Percentiles rank a stretch among this genome's conserved stretches.
These are phyloP conservation scores for Hypoxylon cercidicola DNA, from an alignment of 495 filamentous ascomycete species.

Conservation along the genomic window DNA sequence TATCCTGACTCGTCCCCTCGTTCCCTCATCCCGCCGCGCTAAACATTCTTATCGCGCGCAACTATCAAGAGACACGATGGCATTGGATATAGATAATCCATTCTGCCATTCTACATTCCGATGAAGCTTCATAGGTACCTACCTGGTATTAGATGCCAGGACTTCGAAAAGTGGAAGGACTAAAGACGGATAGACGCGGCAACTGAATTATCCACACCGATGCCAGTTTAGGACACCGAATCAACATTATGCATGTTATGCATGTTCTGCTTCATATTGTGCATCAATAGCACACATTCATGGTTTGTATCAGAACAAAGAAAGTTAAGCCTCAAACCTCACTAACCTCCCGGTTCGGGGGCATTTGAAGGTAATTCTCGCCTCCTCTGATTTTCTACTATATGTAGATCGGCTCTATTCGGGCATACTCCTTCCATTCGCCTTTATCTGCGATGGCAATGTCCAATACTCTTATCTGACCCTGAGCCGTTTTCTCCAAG, in stretches of 20 bases:
- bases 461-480: neutral
- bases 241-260: neutral
- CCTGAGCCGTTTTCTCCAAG: constrained; percentile 23
- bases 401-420: too few relatives aligned
- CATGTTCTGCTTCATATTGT: neutral
- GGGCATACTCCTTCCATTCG: neutral
- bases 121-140: neutral
- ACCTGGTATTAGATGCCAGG: neutral
- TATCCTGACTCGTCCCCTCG: constrained; percentile 12
- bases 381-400: too few relatives aligned
- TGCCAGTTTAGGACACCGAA: constrained; percentile 31
- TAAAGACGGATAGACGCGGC: constrained; percentile 26
- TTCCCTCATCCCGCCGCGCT: constrained; percentile 1
- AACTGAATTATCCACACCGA: constrained; percentile 21
- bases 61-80: neutral
- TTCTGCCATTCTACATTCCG: too few relatives aligned
- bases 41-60: neutral
- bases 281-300: neutral
- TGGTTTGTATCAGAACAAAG: neutral
- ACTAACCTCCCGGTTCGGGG: neutral
- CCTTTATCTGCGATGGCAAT: neutral
- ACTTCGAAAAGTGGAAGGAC: neutral
- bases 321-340: constrained; percentile 2
- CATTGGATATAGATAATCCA: constrained; percentile 9
- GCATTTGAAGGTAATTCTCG: neutral